Conservation (phyloP, 2,329 filamentous ascomycete species). For the Diplodia intermedia region DNA sequence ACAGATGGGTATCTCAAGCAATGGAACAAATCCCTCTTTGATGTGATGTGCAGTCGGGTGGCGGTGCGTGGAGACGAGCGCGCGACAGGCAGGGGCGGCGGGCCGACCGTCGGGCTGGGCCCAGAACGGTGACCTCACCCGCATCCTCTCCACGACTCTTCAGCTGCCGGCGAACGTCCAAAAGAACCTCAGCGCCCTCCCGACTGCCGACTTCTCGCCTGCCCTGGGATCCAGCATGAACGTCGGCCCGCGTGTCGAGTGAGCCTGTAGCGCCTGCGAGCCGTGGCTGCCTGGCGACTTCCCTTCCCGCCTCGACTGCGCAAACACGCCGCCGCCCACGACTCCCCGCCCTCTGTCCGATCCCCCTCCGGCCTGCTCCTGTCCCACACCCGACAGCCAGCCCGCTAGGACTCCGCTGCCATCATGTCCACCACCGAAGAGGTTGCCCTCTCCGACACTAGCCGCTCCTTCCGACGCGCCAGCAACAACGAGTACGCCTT, state of each 20-base stretch:
- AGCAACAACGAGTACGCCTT: conserved; percentile 52
- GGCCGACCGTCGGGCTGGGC: neutral
- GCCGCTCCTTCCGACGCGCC: conserved; percentile 38
- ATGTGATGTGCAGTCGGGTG: too few relatives aligned
- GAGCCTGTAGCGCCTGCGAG: conserved; percentile 22
- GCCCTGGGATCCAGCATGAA: conserved; percentile 1
- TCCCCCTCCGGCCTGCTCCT: neutral
- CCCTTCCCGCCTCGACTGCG: neutral
- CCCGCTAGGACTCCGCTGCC: neutral
- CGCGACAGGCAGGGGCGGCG: neutral
- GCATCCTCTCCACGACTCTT: neutral
- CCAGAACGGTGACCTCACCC: neutral
- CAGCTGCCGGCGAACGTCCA: neutral
- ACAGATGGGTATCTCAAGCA: neutral
- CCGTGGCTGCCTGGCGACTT: conserved; percentile 23
- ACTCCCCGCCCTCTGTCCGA: neutral
- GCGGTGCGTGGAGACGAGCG: too few relatives aligned
- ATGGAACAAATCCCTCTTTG: too few relatives aligned
- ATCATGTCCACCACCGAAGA: conserved; percentile 39
- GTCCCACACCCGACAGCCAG: too few relatives aligned
- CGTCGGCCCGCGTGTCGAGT: conserved; percentile 3
- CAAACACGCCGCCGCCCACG: neutral
- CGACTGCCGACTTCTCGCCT: neutral
- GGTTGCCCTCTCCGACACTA: conserved; percentile 42
- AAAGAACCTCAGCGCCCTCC: neutral